These are phyloP conservation scores for Ceratocystis harringtonii DNA, from an alignment of 2,329 filamentous ascomycete genomes.

Conservation along the genomic window DNA sequence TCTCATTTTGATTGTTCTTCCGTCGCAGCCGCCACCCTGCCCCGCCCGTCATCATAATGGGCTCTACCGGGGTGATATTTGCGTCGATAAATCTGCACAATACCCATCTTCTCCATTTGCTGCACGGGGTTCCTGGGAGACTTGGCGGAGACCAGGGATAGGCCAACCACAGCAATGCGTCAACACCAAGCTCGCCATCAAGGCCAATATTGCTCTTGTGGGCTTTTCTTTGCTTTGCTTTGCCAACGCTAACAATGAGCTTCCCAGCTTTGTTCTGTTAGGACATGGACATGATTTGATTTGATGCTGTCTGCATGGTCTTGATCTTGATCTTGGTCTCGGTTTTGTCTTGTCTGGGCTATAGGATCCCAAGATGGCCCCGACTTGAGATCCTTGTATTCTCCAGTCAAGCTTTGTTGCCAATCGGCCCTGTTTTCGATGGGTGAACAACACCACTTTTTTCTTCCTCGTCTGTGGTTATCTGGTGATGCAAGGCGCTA, in stretches of 20 bases:
- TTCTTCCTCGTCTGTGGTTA: not conserved
- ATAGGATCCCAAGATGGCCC: not conserved
- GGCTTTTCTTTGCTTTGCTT: too few species aligned
- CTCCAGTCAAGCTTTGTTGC: constrained; percentile 3
- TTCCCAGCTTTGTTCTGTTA: not conserved
- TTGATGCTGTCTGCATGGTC: not conserved
- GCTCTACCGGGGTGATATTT: not conserved
- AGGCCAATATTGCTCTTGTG: too few species aligned
- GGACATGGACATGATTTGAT: not conserved
- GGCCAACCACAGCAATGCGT: too few species aligned
- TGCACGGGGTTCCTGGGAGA: not conserved
- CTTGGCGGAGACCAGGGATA: not conserved
- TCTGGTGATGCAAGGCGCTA: not conserved
- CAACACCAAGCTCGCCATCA: too few species aligned
- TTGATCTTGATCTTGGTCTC: not conserved
- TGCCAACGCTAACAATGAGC: not conserved
- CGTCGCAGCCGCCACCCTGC: not conserved
- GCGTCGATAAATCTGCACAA: not conserved
- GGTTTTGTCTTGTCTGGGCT: not conserved
- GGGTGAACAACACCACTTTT: not conserved
- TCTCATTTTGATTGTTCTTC: not conserved
- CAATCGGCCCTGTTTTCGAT: not conserved
- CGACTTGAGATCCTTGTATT: not conserved
- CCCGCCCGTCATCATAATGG: not conserved
- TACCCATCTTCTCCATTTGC: not conserved